A percentile compares a stretch with the other conserved stretches of the same genome.
Evolutionary conservation across 2,329 filamentous ascomycete genomes (phyloP).

Genomic region (Sarocladium oryzae): DNA sequence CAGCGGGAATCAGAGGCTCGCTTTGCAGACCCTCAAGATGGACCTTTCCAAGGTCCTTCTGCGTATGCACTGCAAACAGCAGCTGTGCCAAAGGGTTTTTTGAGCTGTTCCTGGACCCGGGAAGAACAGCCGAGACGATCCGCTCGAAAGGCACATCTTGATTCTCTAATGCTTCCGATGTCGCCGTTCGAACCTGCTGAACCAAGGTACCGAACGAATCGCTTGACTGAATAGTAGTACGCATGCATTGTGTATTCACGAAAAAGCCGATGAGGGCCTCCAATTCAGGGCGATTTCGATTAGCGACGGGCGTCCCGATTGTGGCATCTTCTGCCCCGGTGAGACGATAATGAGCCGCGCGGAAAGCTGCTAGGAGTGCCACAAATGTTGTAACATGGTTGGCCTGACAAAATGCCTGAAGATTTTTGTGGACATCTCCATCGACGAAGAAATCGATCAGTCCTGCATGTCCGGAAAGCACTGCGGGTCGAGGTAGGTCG

Average conservation of each 20-base stretch:
- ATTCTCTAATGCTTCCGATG: slow-evolving; percentile 11
- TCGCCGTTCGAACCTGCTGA: slow-evolving; percentile 9
- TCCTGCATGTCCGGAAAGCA: slow-evolving; percentile 8
- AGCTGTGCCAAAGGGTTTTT: slow-evolving; percentile 12
- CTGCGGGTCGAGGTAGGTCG: slow-evolving; percentile 27
- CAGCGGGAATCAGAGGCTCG: neutral
- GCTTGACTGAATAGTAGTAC: slow-evolving; percentile 7
- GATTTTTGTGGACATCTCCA: slow-evolving; percentile 2
- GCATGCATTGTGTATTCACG: slow-evolving; percentile 16
- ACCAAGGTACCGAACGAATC: slow-evolving; percentile 13
- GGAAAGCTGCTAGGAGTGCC: slow-evolving; percentile 12
- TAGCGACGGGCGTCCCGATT: slow-evolving; percentile 13
- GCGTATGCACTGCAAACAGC: slow-evolving; percentile 12
- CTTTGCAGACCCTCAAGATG: slow-evolving; percentile 12
- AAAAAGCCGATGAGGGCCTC: slow-evolving; percentile 15
- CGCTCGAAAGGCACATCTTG: slow-evolving; percentile 15
- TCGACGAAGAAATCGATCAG: neutral
- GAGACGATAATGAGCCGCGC: slow-evolving; percentile 13
- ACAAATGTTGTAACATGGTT: slow-evolving; percentile 10
- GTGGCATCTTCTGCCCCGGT: slow-evolving; percentile 12
- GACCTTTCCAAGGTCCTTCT: slow-evolving; percentile 8
- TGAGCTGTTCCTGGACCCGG: slow-evolving; percentile 8
- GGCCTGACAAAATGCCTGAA: slow-evolving; percentile 11
- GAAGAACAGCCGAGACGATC: slow-evolving; percentile 10
- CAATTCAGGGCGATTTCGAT: slow-evolving; percentile 12